Evolutionary conservation across 345 rosid species (phyloP).

Genomic region (Hypericum perforatum): DNA sequence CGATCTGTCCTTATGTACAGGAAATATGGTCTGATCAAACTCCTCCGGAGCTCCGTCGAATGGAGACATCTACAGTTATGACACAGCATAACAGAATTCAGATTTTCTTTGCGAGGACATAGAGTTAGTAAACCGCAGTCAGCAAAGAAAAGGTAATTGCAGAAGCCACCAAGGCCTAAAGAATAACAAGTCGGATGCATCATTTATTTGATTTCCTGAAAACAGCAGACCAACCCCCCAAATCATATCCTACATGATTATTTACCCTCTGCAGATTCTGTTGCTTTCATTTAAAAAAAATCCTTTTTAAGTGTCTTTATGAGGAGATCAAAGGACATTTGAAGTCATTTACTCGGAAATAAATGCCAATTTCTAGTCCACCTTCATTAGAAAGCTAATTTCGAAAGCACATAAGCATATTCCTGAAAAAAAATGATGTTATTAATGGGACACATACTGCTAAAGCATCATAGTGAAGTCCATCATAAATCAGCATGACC

Average conservation of each 20-base stretch:
- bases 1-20: slow-evolving; percentile 44
- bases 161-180: too few relatives aligned
- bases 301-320: too few relatives aligned
- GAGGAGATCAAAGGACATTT: too few relatives aligned
- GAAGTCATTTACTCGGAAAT: too few relatives aligned
- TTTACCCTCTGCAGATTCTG: too few relatives aligned
- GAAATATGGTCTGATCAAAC: slow-evolving; percentile 81
- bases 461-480: slow-evolving; percentile 92
- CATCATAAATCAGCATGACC: slow-evolving; percentile 84
- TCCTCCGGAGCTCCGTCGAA: slow-evolving; percentile 79
- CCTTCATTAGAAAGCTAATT: neutral
- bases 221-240: too few relatives aligned
- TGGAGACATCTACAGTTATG: slow-evolving; percentile 52
- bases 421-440: neutral
- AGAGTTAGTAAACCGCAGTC: neutral
- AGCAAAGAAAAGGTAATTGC: neutral
- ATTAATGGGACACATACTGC: slow-evolving; percentile 45
- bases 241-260: too few relatives aligned
- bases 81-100: neutral
- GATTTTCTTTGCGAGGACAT: neutral
- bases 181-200: too few relatives aligned
- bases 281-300: too few relatives aligned
- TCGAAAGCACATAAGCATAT: neutral
- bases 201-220: too few relatives aligned
- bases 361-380: neutral